phyloP scores from a whole-genome alignment of 108 stramenopile species.

The Asterionellopsis glacialis region DNA sequence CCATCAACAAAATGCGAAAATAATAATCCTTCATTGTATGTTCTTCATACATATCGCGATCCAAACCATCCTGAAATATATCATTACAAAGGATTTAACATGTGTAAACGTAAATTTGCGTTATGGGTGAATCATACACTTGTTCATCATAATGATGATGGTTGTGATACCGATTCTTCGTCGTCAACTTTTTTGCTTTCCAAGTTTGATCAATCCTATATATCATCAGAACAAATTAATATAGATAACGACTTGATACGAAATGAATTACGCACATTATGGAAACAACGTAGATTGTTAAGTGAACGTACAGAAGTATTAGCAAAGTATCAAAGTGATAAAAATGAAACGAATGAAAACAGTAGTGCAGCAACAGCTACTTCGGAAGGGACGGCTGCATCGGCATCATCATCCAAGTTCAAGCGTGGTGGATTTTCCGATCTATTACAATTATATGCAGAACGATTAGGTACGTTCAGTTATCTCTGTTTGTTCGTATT shows the following conservation, averaged over 20 bases:
- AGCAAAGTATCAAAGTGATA: slow-evolving; percentile 30
- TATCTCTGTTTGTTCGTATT: no score
- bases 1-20: no score
- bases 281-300: slow-evolving; percentile 39
- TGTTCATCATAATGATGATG: neutral
- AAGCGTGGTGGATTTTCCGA: slow-evolving; percentile 15
- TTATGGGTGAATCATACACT: slow-evolving; percentile 32
- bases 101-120: slow-evolving; percentile 26
- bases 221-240: slow-evolving; percentile 9
- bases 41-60: slow-evolving; percentile 7
- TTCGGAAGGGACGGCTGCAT: neutral
- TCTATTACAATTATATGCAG: slow-evolving; percentile 36
- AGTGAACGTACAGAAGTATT: slow-evolving; percentile 50
- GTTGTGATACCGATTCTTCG: no score
- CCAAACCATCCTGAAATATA: no score
- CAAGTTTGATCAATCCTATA: neutral
- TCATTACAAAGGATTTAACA: slow-evolving; percentile 27
- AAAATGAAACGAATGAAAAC: no score
- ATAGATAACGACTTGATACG: slow-evolving; percentile 18
- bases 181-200: neutral
- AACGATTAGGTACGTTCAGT: no score
- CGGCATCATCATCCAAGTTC: neutral
- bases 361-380: no score
- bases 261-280: slow-evolving; percentile 24
- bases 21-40: no score